Evolutionary conservation across 2,329 filamentous ascomycete genomes (phyloP).

Genomic region (Mycocentrospora acerina): DNA sequence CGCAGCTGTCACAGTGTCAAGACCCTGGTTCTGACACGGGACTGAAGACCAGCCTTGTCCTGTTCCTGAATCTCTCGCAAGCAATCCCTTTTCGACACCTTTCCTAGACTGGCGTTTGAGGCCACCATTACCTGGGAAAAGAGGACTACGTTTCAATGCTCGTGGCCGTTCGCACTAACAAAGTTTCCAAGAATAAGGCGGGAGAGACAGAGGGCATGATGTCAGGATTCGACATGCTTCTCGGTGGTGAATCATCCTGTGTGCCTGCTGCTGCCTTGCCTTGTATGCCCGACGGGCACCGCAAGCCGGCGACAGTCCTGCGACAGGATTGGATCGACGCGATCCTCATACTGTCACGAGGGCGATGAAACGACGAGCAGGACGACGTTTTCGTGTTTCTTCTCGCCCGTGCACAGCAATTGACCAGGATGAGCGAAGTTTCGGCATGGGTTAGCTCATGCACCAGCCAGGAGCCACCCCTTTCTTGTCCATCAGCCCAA

Average conservation of each 20-base stretch:
- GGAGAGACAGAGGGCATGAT: conserved; percentile 26
- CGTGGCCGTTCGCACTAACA: conserved; percentile 33
- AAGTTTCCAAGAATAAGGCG: conserved; percentile 27
- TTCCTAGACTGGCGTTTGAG: conserved; percentile 21
- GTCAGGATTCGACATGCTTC: conserved; percentile 32
- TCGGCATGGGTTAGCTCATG: conserved; percentile 39
- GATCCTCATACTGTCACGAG: conserved; percentile 44
- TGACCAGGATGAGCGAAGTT: conserved; percentile 42
- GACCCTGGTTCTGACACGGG: conserved; percentile 27
- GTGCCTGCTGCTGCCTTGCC: conserved; percentile 21
- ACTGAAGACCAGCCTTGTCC: conserved; percentile 21
- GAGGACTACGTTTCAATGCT: conserved; percentile 35
- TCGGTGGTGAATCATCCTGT: conserved; percentile 17
- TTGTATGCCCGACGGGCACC: conserved; percentile 24
- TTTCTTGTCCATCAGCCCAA: conserved; percentile 43
- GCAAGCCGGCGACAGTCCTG: conserved; percentile 25
- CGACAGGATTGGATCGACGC: conserved; percentile 37
- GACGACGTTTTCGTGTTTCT: conserved; percentile 40
- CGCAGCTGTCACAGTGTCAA: conserved; percentile 31
- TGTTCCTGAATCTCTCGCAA: conserved; percentile 37
- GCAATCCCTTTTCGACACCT: conserved; percentile 20
- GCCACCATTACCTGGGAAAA: conserved; percentile 24
- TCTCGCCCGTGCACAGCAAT: conserved; percentile 32
- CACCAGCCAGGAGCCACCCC: conserved; percentile 42
- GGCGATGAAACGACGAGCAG: conserved; percentile 42